phyloP scores from a whole-genome alignment of 352 stramenopile species.

The Globisporangium nunn region DNA sequence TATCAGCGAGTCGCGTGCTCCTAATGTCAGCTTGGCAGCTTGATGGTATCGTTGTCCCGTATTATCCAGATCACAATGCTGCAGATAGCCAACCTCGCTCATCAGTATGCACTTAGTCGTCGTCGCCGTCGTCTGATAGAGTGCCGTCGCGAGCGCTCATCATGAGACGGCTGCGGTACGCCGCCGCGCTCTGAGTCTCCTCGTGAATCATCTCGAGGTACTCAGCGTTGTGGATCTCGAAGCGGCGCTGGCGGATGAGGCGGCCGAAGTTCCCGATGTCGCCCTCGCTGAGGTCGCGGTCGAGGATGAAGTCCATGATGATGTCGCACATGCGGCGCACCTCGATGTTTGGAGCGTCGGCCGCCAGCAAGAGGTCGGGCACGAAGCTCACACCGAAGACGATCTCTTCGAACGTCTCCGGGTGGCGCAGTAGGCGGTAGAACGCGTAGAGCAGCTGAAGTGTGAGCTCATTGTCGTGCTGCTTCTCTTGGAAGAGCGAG shows the following conservation, averaged over 20 bases:
- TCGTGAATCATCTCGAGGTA: conserved; percentile 83
- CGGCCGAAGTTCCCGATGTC: conserved; percentile 65
- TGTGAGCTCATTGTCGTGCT: conserved; percentile 82
- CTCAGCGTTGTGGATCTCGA: conserved; percentile 85
- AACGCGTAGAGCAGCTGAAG: conserved; percentile 78
- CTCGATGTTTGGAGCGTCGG: conserved; percentile 73
- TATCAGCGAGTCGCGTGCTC: neutral
- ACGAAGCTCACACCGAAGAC: conserved; percentile 69
- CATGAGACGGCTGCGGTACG: conserved; percentile 10
- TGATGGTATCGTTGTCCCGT: neutral
- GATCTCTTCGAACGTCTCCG: conserved; percentile 76
- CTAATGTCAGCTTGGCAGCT: neutral
- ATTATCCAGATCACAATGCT: neutral
- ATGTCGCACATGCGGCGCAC: conserved; percentile 83
- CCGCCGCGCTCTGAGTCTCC: conserved; percentile 26
- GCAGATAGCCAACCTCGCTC: neutral
- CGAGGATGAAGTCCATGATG: conserved; percentile 80
- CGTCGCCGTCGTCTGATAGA: neutral
- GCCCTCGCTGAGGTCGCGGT: conserved; percentile 61
- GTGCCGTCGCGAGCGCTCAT: conserved; percentile 1
- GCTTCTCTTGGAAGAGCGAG: conserved; percentile 80
- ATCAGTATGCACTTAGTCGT: neutral
- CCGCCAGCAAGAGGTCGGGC: conserved; percentile 67
- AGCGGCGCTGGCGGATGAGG: conserved; percentile 73
- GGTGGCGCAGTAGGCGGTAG: conserved; percentile 67